A percentile compares a stretch with the other conserved stretches of the same genome.
Conservation (phyloP, 768 basidiomycete species). For the Lactarius sanguifluus region DNA sequence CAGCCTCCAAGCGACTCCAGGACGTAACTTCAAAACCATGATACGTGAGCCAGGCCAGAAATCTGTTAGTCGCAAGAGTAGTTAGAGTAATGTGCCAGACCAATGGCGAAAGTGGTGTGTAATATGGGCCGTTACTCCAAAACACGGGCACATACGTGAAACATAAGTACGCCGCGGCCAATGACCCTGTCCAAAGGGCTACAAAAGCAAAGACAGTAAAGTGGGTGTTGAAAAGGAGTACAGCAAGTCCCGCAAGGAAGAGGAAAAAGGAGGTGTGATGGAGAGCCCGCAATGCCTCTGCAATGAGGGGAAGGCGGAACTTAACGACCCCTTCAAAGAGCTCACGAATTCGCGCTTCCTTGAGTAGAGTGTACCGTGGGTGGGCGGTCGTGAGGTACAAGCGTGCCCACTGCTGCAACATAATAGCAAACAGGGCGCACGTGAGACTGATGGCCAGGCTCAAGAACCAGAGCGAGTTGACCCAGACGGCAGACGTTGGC, state of each 20-base stretch:
- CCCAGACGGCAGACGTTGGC: not conserved
- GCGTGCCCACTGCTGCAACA: slow-evolving; percentile 5
- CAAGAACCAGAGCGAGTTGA: not conserved
- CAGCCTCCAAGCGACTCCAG: not conserved
- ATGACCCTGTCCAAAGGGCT: not conserved
- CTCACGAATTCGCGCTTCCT: not conserved
- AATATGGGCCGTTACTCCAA: not conserved
- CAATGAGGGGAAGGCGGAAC: not conserved
- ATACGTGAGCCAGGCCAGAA: not conserved
- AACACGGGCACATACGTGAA: not conserved
- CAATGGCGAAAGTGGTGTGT: not conserved
- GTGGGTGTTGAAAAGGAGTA: not conserved
- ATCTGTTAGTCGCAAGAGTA: not conserved
- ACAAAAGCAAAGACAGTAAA: not conserved
- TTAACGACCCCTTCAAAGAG: not conserved
- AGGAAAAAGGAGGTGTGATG: not conserved
- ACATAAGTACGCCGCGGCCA: not conserved
- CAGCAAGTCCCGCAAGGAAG: not conserved
- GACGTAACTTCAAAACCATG: not conserved
- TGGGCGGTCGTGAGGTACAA: not conserved
- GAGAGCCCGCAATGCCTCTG: not conserved
- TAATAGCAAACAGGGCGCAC: not conserved
- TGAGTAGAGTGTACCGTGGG: not conserved
- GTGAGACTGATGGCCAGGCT: not conserved
- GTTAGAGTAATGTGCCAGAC: not conserved